Percentiles rank a stretch among this genome's conserved stretches.
phyloP scores from a whole-genome alignment of 441 rosid genomes.

The Euphorbia schlechtendalii region DNA sequence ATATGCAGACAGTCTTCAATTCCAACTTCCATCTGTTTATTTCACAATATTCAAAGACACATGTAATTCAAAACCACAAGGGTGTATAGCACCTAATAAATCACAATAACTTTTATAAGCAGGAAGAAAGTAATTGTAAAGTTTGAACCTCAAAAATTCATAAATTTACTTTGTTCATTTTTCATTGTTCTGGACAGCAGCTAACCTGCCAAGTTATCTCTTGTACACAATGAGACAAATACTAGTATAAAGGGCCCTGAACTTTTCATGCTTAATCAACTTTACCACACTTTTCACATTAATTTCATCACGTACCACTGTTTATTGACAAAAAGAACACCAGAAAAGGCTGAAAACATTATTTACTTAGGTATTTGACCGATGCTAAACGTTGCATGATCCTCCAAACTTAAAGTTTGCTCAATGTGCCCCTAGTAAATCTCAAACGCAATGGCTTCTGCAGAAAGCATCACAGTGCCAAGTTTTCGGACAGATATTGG shows the following conservation, averaged over 20 bases:
- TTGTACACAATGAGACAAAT: not conserved
- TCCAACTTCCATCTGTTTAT: constrained; percentile 99
- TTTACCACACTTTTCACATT: not conserved
- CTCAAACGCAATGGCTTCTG: not conserved
- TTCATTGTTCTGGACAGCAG: not conserved
- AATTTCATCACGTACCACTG: not conserved
- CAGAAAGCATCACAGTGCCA: not conserved
- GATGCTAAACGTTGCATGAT: too few species aligned
- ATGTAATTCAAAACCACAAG: not conserved
- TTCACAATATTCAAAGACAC: not conserved
- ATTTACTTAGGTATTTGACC: too few species aligned
- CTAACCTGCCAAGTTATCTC: not conserved
- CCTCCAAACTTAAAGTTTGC: too few species aligned
- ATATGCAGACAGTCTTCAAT: constrained; percentile 96
- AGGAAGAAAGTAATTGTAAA: not conserved
- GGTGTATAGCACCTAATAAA: not conserved
- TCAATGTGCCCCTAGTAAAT: too few species aligned
- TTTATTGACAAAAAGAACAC: not conserved
- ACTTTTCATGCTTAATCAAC: not conserved
- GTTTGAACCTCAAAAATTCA: not conserved
- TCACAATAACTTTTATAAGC: not conserved
- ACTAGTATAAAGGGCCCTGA: not conserved
- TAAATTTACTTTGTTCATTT: not conserved
- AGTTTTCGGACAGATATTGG: not conserved
- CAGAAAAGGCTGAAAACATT: too few species aligned